Base-by-base conservation (phyloP, 2,329 filamentous ascomycete species). In the Fusarium fracticaudum region DNA sequence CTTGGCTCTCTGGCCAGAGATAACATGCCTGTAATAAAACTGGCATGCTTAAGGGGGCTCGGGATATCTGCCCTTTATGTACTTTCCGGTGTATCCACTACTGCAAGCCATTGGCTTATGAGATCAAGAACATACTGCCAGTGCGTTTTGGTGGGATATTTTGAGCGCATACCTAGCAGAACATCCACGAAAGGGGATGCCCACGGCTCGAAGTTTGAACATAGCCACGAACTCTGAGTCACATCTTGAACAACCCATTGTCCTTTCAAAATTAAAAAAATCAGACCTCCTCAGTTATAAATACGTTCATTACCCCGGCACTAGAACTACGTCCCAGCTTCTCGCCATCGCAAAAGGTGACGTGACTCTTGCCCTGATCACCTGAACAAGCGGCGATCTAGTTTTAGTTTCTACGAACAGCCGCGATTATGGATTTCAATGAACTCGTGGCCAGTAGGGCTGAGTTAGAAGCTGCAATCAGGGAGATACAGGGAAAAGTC, bases 91-190 rank as follows among this genome's bases (percentile, higher is more conserved):
- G 12, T 29, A 22, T 15, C 15, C 10, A 51, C 12, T 12, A 2
- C 31, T 20, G 12, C 17, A 35, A 9, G 3, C 5, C 1, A 4
- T 20, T 20, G 0, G 0, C 2, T 0, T 1, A 8, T 8, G 8
- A 2, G 15, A 6, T 11, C 6, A 35, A 35, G n/a, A 14, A 15
- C 13, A 24, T 14, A 3, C 8, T 20, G 6, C 17, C 2, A 24
- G 22, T 24, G 4, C 33, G 33, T 33, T 33, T 33, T 3, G 33
- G 33, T 33, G 33, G 33, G 33, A 33, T 15, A 8, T 15, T 33
- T 33, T 33, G 1, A 33, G 3, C 33, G 2, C 13, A 33, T 33
- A 33, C 2, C 1, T 33, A 8, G 8, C 2, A 24, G 22, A 24
- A 35, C 31, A 51, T 5, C 18, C 15, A 4, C 4, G 24, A 14